Percentiles rank a stretch among this genome's conserved stretches.
Conservation (phyloP, 2,329 filamentous ascomycete species). For the Phoma sp. region DNA sequence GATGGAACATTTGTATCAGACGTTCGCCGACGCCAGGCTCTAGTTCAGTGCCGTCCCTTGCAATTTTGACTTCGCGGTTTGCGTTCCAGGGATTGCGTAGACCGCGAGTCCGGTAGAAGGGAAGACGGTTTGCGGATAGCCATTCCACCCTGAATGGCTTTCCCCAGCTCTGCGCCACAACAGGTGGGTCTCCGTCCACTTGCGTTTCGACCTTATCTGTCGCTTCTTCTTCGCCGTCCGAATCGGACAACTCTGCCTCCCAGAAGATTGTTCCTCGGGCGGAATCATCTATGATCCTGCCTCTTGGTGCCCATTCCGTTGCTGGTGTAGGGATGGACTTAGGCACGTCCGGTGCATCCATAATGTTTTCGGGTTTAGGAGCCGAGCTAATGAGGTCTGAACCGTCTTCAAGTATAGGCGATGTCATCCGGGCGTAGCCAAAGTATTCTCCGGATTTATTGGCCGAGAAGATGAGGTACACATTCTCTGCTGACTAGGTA, state of each 20-base stretch:
- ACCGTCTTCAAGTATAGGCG: conserved; percentile 79
- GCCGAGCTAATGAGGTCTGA: conserved; percentile 54
- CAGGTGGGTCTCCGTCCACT: conserved; percentile 49
- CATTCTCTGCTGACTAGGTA: conserved; percentile 73
- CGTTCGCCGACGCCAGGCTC: conserved; percentile 80
- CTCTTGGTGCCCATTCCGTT: conserved; percentile 77
- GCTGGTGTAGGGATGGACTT: conserved; percentile 81
- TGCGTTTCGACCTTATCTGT: conserved; percentile 40
- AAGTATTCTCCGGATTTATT: conserved; percentile 98
- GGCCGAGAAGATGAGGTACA: conserved; percentile 92
- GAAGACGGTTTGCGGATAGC: conserved; percentile 81
- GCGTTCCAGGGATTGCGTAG: conserved; percentile 94
- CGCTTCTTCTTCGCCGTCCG: conserved; percentile 57
- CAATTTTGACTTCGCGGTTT: conserved; percentile 94
- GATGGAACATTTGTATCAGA: conserved; percentile 77
- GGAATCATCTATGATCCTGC: conserved; percentile 89
- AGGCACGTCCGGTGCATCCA: conserved; percentile 69
- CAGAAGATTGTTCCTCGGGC: conserved; percentile 96
- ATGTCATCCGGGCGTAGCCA: conserved; percentile 90
- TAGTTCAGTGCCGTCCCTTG: conserved; percentile 89
- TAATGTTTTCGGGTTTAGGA: conserved; percentile 63
- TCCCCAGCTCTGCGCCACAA: conserved; percentile 72
- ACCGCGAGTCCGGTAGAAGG: conserved; percentile 87
- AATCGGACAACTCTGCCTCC: conserved; percentile 75
- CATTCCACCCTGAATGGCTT: conserved; percentile 92